Evolutionary conservation across 2,329 filamentous ascomycete genomes (phyloP).

Genomic region (Penicillium sclerotigenum): DNA sequence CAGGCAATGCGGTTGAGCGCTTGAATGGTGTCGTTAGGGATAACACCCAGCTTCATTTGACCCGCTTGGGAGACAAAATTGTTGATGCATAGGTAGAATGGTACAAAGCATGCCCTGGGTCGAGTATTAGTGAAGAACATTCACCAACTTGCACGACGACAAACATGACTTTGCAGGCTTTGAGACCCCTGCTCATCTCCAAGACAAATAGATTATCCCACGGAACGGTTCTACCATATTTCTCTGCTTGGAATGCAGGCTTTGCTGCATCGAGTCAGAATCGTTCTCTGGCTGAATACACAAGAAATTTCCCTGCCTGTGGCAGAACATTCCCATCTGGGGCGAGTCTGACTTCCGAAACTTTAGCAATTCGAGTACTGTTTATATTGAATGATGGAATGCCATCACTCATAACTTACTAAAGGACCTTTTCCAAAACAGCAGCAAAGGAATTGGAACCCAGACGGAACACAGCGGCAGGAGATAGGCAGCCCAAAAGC

Average conservation of each 20-base stretch:
- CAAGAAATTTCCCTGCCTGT: background rate
- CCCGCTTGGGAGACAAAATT: background rate
- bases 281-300: background rate
- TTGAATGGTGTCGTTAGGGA: background rate
- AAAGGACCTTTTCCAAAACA: background rate
- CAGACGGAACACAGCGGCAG: background rate
- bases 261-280: background rate
- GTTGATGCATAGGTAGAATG: background rate
- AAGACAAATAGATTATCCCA: background rate
- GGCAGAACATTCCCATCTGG: background rate
- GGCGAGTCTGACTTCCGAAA: background rate
- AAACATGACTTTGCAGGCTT: background rate
- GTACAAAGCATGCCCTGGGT: background rate
- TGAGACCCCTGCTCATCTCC: background rate
- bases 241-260: background rate
- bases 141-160: background rate
- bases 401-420: background rate
- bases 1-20: background rate
- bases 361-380: background rate
- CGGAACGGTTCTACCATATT: background rate
- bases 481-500: background rate
- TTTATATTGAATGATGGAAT: background rate
- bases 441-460: background rate
- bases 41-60: background rate
- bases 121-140: background rate